Base-by-base conservation (phyloP, 164 flowering plant genomes). In the Magnolia kwangsiensis region DNA sequence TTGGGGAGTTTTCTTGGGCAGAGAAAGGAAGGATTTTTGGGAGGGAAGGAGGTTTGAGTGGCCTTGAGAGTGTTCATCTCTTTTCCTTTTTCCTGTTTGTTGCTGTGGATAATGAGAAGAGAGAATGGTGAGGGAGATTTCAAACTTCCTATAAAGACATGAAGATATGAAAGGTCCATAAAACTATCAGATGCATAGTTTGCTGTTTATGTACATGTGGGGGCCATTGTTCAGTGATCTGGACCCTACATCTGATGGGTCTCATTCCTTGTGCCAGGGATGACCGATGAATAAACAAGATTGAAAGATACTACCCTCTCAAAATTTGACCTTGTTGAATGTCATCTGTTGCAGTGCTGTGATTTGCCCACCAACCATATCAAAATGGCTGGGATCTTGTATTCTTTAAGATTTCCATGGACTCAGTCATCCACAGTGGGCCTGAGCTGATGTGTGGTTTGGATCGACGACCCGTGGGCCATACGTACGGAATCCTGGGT, bases 31-130 rank as follows among this genome's bases (percentile, higher is more conserved):
- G 74, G 82, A 59, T 77, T 79, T 74, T 78, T 81, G 64, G 88
- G 85, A 50, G 81, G 79, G 70, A 87, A 87, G 63, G 88, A 76
- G 73, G 80, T 81, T 74, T 90, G 89, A 81, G 87, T 81, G 73
- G 88, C 72, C 83, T 82, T 88, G 61, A 93, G 77, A 2, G 85
- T 61, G 77, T 85, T 87, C 97, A 90, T 93, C 71, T 76, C 72
- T 51, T 71, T 75, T 31, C 23, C 50, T 55, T n/a, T 50, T 49
- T 31, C 21, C 24, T 71, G 20, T 55, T 55, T 71, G 20, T 55
- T 55, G 61, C 10, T 11, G 61, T 16, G 61, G 61, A 55, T 55
- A 55, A 55, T 16, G 61, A 55, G 69, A 27, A 50, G 13, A 45
- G 10, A 18, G 58, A 69, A 69, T 16, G 8, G 29, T 14, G 45